Evolutionary conservation across 2,329 filamentous ascomycete genomes (phyloP).

Genomic region (Magnaporthales sp.): DNA sequence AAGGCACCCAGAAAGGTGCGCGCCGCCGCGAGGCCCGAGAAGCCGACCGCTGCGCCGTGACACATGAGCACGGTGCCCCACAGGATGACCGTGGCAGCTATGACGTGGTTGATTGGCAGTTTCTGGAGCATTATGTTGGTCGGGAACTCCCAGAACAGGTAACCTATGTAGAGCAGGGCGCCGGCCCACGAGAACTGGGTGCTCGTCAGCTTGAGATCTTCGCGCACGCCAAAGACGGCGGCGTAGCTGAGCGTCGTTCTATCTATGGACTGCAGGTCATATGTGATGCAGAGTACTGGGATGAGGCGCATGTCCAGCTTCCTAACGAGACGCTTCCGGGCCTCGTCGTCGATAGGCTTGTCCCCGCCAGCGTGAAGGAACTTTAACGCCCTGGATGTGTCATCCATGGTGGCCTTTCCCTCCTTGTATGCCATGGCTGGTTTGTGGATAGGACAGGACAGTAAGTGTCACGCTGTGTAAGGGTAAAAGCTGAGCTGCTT

Average conservation of each 20-base stretch:
- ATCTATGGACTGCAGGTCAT: conserved; percentile 11
- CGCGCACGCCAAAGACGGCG: conserved; percentile 9
- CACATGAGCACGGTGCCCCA: conserved; percentile 20
- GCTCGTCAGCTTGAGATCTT: not conserved
- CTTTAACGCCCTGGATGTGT: not conserved
- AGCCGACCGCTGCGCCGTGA: conserved; percentile 19
- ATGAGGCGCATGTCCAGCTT: conserved; percentile 31
- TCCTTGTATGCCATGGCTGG: not conserved
- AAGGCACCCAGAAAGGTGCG: conserved; percentile 21
- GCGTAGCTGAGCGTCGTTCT: conserved; percentile 9
- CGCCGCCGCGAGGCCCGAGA: conserved; percentile 16
- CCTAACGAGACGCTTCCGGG: conserved; percentile 20
- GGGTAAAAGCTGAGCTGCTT: not conserved
- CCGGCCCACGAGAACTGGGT: conserved; percentile 61
- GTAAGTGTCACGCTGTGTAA: not conserved
- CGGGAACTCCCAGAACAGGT: conserved; percentile 24
- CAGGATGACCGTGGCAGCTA: conserved; percentile 16
- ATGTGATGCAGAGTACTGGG: conserved; percentile 16
- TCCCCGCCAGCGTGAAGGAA: not conserved
- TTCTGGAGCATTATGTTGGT: conserved; percentile 20
- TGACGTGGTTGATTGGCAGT: conserved; percentile 24
- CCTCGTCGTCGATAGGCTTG: not conserved
- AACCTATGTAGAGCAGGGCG: conserved; percentile 66
- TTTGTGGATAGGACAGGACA: not conserved
- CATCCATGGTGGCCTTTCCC: not conserved